A percentile compares a stretch with the other conserved stretches of the same genome.
phyloP scores from a whole-genome alignment of 2,329 filamentous ascomycete species.

The Aspergillus niger region DNA sequence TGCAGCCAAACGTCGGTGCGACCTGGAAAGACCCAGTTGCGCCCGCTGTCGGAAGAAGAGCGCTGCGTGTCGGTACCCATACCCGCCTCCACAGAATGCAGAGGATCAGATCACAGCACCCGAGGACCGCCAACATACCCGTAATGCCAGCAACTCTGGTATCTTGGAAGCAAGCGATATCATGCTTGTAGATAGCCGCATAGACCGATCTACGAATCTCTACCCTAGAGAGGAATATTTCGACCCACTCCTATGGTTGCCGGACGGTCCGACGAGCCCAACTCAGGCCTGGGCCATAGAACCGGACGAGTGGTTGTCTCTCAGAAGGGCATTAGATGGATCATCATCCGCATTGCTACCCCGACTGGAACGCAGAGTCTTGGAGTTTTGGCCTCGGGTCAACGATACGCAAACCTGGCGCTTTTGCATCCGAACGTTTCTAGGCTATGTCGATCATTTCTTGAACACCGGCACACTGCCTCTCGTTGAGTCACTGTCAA shows the following conservation, averaged over 20 bases:
- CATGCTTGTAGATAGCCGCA: background rate
- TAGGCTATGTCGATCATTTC: background rate
- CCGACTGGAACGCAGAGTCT: slow-evolving; percentile 3
- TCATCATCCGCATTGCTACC: background rate
- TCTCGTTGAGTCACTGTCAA: background rate
- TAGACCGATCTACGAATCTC: background rate
- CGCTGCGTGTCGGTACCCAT: slow-evolving; percentile 7
- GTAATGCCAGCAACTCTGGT: background rate
- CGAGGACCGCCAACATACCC: background rate
- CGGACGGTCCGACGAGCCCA: background rate
- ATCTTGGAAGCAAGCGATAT: background rate
- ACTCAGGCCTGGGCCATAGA: background rate
- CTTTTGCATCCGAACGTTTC: background rate
- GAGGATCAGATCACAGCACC: background rate
- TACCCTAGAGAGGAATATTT: no score
- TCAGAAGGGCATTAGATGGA: background rate
- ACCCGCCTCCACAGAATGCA: background rate
- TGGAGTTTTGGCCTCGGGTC: slow-evolving; percentile 11
- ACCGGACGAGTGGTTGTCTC: background rate
- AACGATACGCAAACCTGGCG: slow-evolving; percentile 4
- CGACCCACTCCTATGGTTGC: background rate
- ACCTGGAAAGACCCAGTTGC: slow-evolving; percentile 1
- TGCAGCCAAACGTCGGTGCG: slow-evolving; percentile 6
- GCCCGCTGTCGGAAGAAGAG: slow-evolving; percentile 4
- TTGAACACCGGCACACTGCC: background rate